Percentiles rank a stretch among this genome's conserved stretches.
Conservation (phyloP, 495 filamentous ascomycete genomes). For the Cercophora samala region DNA sequence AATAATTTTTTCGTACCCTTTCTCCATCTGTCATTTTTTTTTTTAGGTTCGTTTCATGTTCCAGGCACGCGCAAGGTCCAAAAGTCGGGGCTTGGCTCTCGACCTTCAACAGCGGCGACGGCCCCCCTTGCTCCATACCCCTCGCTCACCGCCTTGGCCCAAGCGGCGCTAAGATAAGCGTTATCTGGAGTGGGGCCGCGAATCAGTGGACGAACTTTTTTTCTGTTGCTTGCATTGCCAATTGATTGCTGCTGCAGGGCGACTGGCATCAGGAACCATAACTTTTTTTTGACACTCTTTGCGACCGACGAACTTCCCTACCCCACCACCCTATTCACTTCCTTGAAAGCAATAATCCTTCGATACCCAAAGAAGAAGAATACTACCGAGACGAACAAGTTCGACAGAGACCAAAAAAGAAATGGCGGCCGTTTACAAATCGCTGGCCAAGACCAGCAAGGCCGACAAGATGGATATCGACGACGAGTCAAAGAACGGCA, state of each 20-base stretch:
- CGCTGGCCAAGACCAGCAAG: slow-evolving; percentile 66
- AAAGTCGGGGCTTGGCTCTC: slow-evolving; percentile 11
- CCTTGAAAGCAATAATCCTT: background rate
- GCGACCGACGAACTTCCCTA: background rate
- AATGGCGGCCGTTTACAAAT: slow-evolving; percentile 96
- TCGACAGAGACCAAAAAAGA: background rate
- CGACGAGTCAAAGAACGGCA: slow-evolving; percentile 31
- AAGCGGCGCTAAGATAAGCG: slow-evolving; percentile 12
- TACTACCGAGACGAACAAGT: background rate
- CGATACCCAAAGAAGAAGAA: background rate
- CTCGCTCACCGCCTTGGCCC: slow-evolving; percentile 17
- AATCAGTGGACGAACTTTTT: slow-evolving; percentile 8
- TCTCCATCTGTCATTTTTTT: background rate
- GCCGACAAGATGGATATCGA: slow-evolving; percentile 15
- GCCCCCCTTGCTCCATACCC: background rate
- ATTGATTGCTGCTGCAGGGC: background rate
- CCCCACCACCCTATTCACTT: background rate
- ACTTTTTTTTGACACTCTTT: background rate
- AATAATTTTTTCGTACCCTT: background rate
- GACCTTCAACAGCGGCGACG: slow-evolving; percentile 7
- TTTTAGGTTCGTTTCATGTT: slow-evolving; percentile 14
- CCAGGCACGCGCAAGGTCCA: slow-evolving; percentile 8
- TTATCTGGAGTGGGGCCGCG: slow-evolving; percentile 11
- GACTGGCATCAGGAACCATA: background rate
- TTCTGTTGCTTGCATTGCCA: background rate